Percentiles rank a stretch among this genome's conserved stretches.
phyloP scores from a whole-genome alignment of 2,329 filamentous ascomycete species.

The Colletotrichum orbiculare region DNA sequence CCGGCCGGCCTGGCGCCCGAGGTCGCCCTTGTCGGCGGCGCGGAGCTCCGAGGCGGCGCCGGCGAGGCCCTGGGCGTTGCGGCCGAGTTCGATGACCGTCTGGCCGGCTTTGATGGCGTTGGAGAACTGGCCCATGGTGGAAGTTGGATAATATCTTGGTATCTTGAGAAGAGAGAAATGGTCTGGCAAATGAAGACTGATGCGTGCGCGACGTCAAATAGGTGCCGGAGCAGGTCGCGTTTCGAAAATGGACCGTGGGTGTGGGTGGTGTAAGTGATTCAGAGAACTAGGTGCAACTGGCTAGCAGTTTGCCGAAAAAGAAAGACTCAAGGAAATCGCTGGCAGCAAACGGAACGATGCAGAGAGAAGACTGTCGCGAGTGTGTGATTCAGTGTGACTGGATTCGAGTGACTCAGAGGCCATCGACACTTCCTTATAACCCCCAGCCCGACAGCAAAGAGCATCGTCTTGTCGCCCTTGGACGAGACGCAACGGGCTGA shows the following conservation, averaged over 20 bases:
- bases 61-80: constrained; percentile 43
- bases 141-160: not conserved
- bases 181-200: not conserved
- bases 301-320: constrained; percentile 1
- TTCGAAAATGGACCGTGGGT: not conserved
- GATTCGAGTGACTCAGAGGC: not conserved
- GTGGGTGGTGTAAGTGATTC: not conserved
- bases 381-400: too few relatives aligned
- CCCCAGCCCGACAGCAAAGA: not conserved
- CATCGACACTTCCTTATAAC: constrained; percentile 15
- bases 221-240: not conserved
- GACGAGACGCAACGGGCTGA: constrained; percentile 13
- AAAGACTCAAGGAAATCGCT: constrained; percentile 18
- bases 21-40: constrained; percentile 46
- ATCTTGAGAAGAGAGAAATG: not conserved
- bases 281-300: not conserved
- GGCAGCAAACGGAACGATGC: not conserved
- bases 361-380: constrained; percentile 4
- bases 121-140: constrained; percentile 45
- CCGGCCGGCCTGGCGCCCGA: constrained; percentile 47
- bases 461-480: not conserved
- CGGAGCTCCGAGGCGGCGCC: constrained; percentile 45
- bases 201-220: rapidly evolving
- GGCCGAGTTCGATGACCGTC: constrained; percentile 47
- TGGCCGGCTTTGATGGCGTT: constrained; percentile 48